Base-by-base conservation (phyloP, 208 protist genomes). In the Wallacemonas sp. region DNA sequence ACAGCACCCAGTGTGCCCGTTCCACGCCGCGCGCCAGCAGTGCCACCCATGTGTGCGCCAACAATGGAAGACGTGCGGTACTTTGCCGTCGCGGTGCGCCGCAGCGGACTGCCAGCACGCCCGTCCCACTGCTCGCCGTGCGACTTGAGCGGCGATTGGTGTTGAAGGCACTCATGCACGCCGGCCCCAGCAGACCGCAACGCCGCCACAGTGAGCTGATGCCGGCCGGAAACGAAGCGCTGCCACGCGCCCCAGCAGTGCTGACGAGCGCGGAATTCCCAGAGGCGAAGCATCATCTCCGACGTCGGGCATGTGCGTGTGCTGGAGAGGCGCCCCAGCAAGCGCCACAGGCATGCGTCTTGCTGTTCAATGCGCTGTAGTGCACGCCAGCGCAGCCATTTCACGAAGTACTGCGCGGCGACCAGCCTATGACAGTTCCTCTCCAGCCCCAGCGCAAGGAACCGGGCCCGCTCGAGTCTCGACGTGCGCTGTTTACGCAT, bases 401-500 rank as follows among this genome's bases (percentile, higher is more conserved):
- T 59, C 29, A 71, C 44, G 37, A 71, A 76, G 57, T 67, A 81
- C 15, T 52, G 27, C 12, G 29, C 41, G 19, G 37, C 24, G 29
- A 70, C 24, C 39, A 36, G 15, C 4, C 22, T 54, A 6, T 13
- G 22, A 48, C n/a, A 30, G 38, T 38, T 54, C 10, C 54, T 41
- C 22, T 42, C 30, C 4, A 74, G 12, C 0, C 53, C 48, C 17
- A 32, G 24, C n/a, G 71, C 61, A 4, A 72, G 26, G 1, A 38
- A 41, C 10, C 34, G 33, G 45, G 76, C 59, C 24, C 61, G 60
- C 38, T 68, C 29, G 33, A 87, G 48, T 17, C 83, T 71, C 15
- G 53, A 68, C 21, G 66, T 46, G 30, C 79, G 73, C 61, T 86
- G 70, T 10, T 59, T 54, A 1, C 83, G 79, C 64, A 93, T 72